Percentiles rank a stretch among this genome's conserved stretches.
Conservation (phyloP, 768 basidiomycete species). For the Trametes punicea region DNA sequence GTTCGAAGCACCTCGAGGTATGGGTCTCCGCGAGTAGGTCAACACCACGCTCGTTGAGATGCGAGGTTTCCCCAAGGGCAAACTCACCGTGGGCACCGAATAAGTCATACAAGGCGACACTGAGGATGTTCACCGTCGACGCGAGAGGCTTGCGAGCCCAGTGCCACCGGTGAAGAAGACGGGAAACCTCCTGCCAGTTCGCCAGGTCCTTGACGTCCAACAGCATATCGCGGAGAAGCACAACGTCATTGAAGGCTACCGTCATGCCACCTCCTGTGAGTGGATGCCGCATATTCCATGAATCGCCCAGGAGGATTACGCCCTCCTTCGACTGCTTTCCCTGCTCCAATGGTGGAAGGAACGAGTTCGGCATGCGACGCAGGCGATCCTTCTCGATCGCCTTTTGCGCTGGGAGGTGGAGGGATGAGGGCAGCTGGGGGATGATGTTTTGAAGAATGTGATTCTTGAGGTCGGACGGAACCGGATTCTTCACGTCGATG, state of each 20-base stretch:
- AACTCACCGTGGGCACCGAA: slow-evolving; percentile 89
- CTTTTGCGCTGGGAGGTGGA: slow-evolving; percentile 60
- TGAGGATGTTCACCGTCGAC: slow-evolving; percentile 88
- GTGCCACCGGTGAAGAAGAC: slow-evolving; percentile 68
- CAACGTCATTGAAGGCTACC: slow-evolving; percentile 86
- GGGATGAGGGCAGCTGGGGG: slow-evolving; percentile 73
- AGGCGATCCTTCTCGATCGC: slow-evolving; percentile 81
- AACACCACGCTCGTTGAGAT: not conserved
- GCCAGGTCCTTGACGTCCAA: slow-evolving; percentile 38
- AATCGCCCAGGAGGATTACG: slow-evolving; percentile 85
- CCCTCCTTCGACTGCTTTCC: slow-evolving; percentile 53
- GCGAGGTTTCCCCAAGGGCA: not conserved
- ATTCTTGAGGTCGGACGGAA: slow-evolving; percentile 77
- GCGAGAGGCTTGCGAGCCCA: slow-evolving; percentile 82
- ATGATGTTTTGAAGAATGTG: slow-evolving; percentile 72
- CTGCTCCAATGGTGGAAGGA: slow-evolving; percentile 79
- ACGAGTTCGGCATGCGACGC: slow-evolving; percentile 93
- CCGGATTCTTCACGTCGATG: slow-evolving; percentile 80
- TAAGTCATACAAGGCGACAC: slow-evolving; percentile 89
- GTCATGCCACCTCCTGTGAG: slow-evolving; percentile 99
- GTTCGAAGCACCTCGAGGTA: slow-evolving; percentile 59
- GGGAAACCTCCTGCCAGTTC: slow-evolving; percentile 51
- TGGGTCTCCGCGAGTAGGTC: slow-evolving; percentile 42
- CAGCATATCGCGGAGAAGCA: slow-evolving; percentile 65
- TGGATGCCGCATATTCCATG: slow-evolving; percentile 99